phyloP scores from a whole-genome alignment of 352 stramenopile genomes.

The Elongisporangium prolatum region DNA sequence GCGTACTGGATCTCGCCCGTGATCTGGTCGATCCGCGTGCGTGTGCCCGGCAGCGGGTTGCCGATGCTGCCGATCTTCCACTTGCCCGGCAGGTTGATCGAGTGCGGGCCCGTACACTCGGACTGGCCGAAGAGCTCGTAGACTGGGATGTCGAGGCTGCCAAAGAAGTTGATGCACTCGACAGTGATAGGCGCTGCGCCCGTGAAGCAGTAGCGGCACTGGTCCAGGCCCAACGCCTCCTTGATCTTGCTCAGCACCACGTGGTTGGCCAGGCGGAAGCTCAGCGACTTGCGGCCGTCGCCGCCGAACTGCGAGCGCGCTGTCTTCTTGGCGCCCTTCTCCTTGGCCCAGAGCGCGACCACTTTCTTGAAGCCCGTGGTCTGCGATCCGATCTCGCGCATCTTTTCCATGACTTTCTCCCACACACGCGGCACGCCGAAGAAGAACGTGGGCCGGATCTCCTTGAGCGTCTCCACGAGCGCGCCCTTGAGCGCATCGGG shows the following conservation, averaged over 20 bases:
- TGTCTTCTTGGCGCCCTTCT: constrained; percentile 46
- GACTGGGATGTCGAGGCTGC: constrained; percentile 91
- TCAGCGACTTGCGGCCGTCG: constrained; percentile 41
- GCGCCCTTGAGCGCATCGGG: constrained; percentile 68
- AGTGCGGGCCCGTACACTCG: constrained; percentile 86
- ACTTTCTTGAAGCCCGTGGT: constrained; percentile 83
- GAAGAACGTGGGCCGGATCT: constrained; percentile 69
- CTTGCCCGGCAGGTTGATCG: constrained; percentile 56
- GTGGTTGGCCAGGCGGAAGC: constrained; percentile 79
- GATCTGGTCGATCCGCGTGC: constrained; percentile 38
- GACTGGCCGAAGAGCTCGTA: constrained; percentile 91
- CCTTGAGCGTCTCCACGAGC: constrained; percentile 57
- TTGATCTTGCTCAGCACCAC: constrained; percentile 84
- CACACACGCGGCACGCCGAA: constrained; percentile 84
- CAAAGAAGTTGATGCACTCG: constrained; percentile 84
- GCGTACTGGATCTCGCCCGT: constrained; percentile 62
- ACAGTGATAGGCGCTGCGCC: constrained; percentile 65
- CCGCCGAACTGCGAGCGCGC: constrained; percentile 65
- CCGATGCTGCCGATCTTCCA: constrained; percentile 88
- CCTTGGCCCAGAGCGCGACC: constrained; percentile 82
- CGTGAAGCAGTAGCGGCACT: constrained; percentile 80
- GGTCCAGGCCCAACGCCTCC: constrained; percentile 70
- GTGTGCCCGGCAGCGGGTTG: constrained; percentile 46
- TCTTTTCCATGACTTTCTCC: constrained; percentile 86
- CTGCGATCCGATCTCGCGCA: constrained; percentile 42